Conservation (phyloP, 2,329 filamentous ascomycete genomes). For the Cercospora sp. region DNA sequence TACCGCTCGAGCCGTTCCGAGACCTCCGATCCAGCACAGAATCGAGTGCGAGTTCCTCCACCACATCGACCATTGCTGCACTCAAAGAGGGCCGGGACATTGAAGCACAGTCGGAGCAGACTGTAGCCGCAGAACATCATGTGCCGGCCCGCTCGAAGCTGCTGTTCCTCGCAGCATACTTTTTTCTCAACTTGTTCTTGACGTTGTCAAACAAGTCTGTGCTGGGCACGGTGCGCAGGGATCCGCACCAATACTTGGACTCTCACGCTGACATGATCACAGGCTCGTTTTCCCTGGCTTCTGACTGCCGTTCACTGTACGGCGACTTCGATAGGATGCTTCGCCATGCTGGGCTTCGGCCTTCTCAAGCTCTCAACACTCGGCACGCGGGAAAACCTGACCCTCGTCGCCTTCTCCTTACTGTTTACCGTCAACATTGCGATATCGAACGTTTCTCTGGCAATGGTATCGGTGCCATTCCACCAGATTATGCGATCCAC, state of each 20-base stretch:
- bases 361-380: constrained; percentile 57
- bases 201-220: constrained; percentile 63
- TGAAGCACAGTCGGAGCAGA: constrained; percentile 14
- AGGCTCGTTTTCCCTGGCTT: constrained; percentile 62
- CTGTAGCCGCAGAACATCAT: constrained; percentile 24
- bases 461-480: constrained; percentile 65
- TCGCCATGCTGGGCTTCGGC: constrained; percentile 53
- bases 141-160: constrained; percentile 30
- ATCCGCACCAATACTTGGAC: not conserved
- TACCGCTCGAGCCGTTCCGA: constrained; percentile 8
- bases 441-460: constrained; percentile 63
- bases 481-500: constrained; percentile 66
- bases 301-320: constrained; percentile 60
- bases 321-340: constrained; percentile 60
- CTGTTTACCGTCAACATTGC: constrained; percentile 66
- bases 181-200: constrained; percentile 52
- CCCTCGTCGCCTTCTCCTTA: constrained; percentile 60
- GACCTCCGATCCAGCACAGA: constrained; percentile 19
- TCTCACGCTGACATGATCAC: constrained; percentile 9
- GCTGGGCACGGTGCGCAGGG: constrained; percentile 42
- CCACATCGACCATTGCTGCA: not conserved
- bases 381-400: constrained; percentile 55
- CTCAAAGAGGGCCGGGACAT: constrained; percentile 11
- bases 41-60: constrained; percentile 10
- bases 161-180: constrained; percentile 45